Base-by-base conservation (phyloP, 108 stramenopile genomes). In the Pinguiococcus pyrenoidosus region DNA sequence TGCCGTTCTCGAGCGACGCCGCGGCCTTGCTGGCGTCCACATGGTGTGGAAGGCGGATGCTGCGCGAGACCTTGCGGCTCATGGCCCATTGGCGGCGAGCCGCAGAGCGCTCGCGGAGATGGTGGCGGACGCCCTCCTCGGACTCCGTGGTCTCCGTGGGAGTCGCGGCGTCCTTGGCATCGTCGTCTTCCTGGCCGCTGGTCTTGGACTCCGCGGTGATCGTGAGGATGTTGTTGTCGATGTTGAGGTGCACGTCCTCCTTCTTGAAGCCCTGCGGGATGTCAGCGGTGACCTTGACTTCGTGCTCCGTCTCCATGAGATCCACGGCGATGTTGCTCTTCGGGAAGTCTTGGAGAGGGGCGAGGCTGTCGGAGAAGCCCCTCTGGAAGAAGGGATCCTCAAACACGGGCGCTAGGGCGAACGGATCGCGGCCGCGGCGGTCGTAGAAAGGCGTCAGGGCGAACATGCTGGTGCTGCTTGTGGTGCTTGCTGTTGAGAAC, bases 1-100 rank as follows among this genome's bases (percentile, higher is more conserved):
- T 32, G 24, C 47, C 47, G n/a, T 48, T 21, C 2, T 48, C 22
- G 12, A 33, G 47, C 3, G 47, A 48, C n/a, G n/a, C n/a, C n/a
- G n/a, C n/a, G 32, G 47, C 47, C 47, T 32, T 34, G 47, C 32
- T 48, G 22, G 32, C 32, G 32, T 48, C 33, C 32, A 48, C 47
- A 14, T 32, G 8, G 13, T 48, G 32, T 4, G 47, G 47, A 14
- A 48, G 47, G 32, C 22, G 16, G 47, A 48, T 34, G 47, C 32
- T 34, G 32, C 47, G 29, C 9, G 47, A 48, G 12, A 48, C 47
- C 17, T 48, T 29, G 32, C 47, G 32, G 32, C 32, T 34, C 21
- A 17, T 21, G 32, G 32, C 14, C 47, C 34, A 29, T 7, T 21
- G 32, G 32, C 47, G 34, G 47, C 34, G 47, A 4, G 34, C 47